Evolutionary conservation across 192 early-diverging fungal genomes (phyloP).

Genomic region (Cetraspora pellucida): DNA sequence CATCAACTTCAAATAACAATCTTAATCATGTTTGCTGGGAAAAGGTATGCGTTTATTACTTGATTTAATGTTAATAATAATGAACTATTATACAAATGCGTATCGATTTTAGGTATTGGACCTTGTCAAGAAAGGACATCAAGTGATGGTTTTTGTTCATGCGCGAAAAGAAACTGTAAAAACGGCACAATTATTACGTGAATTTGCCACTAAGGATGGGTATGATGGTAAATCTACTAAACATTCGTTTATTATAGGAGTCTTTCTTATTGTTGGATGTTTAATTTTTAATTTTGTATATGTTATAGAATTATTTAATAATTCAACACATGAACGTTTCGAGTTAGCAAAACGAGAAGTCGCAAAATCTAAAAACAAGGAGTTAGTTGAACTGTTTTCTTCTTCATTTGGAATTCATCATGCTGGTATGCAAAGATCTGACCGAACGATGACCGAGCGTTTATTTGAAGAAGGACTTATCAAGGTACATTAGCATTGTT

Average conservation of each 20-base stretch:
- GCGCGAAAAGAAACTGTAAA: slow-evolving; percentile 98
- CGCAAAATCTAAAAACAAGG: slow-evolving; percentile 74
- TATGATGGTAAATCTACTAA: slow-evolving; percentile 46
- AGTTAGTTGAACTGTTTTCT: slow-evolving; percentile 84
- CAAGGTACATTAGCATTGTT: slow-evolving; percentile 43
- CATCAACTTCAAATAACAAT: slow-evolving; percentile 58
- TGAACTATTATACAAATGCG: neutral
- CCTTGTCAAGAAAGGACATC: slow-evolving; percentile 81
- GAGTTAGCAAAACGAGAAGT: slow-evolving; percentile 61
- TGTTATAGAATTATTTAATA: slow-evolving; percentile 63
- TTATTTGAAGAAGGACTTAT: slow-evolving; percentile 87
- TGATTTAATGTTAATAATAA: slow-evolving; percentile 18
- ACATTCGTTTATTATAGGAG: neutral
- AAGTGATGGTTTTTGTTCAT: slow-evolving; percentile 99
- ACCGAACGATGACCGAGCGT: slow-evolving; percentile 84
- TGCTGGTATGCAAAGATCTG: slow-evolving; percentile 91
- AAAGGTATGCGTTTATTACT: slow-evolving; percentile 50
- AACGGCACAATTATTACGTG: slow-evolving; percentile 79
- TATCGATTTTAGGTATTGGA: slow-evolving; percentile 47
- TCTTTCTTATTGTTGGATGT: too few species aligned
- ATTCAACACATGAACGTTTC: slow-evolving; percentile 52
- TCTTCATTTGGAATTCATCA: slow-evolving; percentile 94
- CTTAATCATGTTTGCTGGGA: slow-evolving; percentile 90
- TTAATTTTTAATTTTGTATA: slow-evolving; percentile 10
- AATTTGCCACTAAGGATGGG: slow-evolving; percentile 70